Evolutionary conservation across 805 yeast genomes (phyloP).

Genomic region (Cyberlindnera saturnus): DNA sequence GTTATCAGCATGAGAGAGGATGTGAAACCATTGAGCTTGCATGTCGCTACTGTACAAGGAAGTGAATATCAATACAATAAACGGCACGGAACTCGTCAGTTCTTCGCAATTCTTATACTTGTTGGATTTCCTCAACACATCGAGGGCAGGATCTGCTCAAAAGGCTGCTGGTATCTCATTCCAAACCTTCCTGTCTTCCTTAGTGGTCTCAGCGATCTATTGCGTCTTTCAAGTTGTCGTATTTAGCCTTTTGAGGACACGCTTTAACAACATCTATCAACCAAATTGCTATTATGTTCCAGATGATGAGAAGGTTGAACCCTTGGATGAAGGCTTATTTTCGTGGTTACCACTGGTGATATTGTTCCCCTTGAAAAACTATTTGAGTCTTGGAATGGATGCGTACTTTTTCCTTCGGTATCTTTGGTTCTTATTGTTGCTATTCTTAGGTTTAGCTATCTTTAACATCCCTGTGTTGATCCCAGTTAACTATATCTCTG

Average conservation of each 20-base stretch:
- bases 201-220: conserved; percentile 46
- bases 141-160: conserved; percentile 57
- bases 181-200: conserved; percentile 47
- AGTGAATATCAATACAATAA: background rate
- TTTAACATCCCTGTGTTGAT: conserved; percentile 53
- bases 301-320: conserved; percentile 30
- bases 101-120: conserved; percentile 19
- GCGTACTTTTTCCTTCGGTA: conserved; percentile 69
- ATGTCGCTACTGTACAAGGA: background rate
- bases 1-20: too few species aligned
- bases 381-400: conserved; percentile 57
- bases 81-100: conserved; percentile 13
- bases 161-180: conserved; percentile 52
- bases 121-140: conserved; percentile 39
- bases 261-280: conserved; percentile 43
- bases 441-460: conserved; percentile 47
- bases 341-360: conserved; percentile 50
- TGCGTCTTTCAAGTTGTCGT: conserved; percentile 46
- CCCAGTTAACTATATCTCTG: conserved; percentile 49
- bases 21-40: too few species aligned
- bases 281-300: conserved; percentile 43
- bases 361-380: conserved; percentile 34
- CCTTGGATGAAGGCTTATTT: conserved; percentile 37
- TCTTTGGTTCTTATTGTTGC: conserved; percentile 41
- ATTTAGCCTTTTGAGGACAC: conserved; percentile 33